These are phyloP conservation scores for Wickerhamomyces sp. DNA, from an alignment of 1,139 yeast genomes.

Conservation along the genomic window DNA sequence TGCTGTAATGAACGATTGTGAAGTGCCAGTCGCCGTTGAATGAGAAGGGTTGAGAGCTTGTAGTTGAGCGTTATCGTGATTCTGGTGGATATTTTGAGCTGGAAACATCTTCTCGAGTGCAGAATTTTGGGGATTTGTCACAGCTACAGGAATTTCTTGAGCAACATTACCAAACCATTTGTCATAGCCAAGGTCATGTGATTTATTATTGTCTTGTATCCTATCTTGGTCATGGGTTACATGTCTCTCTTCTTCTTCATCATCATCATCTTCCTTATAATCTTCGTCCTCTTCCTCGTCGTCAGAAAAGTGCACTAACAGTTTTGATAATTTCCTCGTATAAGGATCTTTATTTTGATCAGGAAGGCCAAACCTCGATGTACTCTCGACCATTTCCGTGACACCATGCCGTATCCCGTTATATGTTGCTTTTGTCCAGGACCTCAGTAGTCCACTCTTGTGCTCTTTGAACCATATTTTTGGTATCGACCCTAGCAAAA, in stretches of 20 bases:
- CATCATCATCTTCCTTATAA: background rate
- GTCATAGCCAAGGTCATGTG: too few relatives aligned
- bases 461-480: constrained; percentile 49
- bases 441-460: constrained; percentile 18
- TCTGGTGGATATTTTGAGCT: too few relatives aligned
- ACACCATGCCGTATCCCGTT: constrained; percentile 15
- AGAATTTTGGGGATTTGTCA: too few relatives aligned
- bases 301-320: constrained; percentile 5
- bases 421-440: constrained; percentile 21
- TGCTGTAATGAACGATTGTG: background rate
- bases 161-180: too few relatives aligned
- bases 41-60: background rate
- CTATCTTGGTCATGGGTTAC: background rate
- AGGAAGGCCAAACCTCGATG: constrained; percentile 6
- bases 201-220: background rate
- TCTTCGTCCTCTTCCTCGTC: constrained; percentile 1
- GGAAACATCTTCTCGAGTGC: too few relatives aligned
- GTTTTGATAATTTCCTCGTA: constrained; percentile 1
- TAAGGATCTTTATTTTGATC: constrained; percentile 4
- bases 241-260: background rate
- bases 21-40: background rate
- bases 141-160: too few relatives aligned
- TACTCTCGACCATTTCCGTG: constrained; percentile 5
- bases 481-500: constrained; percentile 65
- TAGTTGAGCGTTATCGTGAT: too few relatives aligned